Evolutionary conservation across 192 early-diverging fungal genomes (phyloP).

Genomic region (Coemansia sp.): DNA sequence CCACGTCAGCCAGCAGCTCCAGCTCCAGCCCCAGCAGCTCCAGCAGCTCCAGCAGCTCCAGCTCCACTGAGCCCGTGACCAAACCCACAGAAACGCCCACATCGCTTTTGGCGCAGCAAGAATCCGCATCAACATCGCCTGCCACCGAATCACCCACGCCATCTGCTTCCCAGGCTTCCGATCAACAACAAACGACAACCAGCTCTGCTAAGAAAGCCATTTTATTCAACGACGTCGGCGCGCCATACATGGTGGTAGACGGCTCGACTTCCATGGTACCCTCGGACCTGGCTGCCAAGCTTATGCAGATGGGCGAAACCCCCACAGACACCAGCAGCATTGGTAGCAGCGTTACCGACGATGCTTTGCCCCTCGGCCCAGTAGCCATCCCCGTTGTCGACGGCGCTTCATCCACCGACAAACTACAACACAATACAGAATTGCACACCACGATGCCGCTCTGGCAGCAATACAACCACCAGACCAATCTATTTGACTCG

Average conservation of each 20-base stretch:
- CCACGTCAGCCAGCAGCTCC: not conserved
- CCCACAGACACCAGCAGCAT: not conserved
- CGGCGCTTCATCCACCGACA: conserved; percentile 2
- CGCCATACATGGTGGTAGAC: conserved; percentile 35
- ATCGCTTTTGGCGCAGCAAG: not conserved
- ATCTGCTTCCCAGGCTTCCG: not conserved
- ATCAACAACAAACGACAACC: not conserved
- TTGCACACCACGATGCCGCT: not conserved
- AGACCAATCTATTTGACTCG: conserved; percentile 30
- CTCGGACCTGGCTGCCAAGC: conserved; percentile 35
- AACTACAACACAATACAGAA: not conserved
- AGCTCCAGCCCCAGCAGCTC: not conserved
- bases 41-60: not conserved
- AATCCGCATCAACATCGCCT: not conserved
- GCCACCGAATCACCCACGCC: not conserved
- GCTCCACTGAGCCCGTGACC: not conserved
- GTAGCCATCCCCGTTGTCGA: conserved; percentile 40
- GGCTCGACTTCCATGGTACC: conserved; percentile 37
- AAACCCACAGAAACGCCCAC: not conserved
- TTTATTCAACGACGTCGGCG: conserved; percentile 46
- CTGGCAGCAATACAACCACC: not conserved
- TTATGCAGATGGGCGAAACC: conserved; percentile 32
- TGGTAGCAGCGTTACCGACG: conserved; percentile 9
- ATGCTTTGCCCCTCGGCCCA: conserved; percentile 17
- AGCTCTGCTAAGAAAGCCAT: conserved; percentile 23